A percentile compares a stretch with the other conserved stretches of the same genome.
Conservation (phyloP, 352 stramenopile genomes). For the Phytopythium ostracodes region DNA sequence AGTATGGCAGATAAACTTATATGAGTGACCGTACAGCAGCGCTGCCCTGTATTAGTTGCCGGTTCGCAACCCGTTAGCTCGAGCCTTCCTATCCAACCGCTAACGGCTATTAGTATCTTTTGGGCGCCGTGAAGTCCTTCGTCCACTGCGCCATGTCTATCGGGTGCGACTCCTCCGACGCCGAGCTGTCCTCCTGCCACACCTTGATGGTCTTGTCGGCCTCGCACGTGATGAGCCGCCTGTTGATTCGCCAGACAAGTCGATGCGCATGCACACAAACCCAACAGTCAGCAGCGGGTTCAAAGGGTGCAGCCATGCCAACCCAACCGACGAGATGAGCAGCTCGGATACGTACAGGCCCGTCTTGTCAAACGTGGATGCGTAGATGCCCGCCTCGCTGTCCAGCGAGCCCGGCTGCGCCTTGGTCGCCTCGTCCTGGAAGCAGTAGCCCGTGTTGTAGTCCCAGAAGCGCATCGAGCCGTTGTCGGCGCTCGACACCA, state of each 20-base stretch:
- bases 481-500: constrained; percentile 97
- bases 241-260: constrained; percentile 27
- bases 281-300: not conserved
- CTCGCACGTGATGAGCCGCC: constrained; percentile 97
- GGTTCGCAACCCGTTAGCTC: not conserved
- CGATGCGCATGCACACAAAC: too few species aligned
- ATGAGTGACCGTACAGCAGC: not conserved
- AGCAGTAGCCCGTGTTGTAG: constrained; percentile 97
- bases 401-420: constrained; percentile 95
- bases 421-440: constrained; percentile 95
- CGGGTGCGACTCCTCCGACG: constrained; percentile 94
- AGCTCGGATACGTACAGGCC: constrained; percentile 82
- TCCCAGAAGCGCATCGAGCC: constrained; percentile 98
- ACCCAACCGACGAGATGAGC: not conserved
- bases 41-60: not conserved
- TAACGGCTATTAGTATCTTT: constrained; percentile 52
- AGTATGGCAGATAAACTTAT: not conserved
- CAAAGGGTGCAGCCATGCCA: constrained; percentile 7
- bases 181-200: constrained; percentile 95
- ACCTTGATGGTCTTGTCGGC: constrained; percentile 99
- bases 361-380: constrained; percentile 96
- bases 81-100: not conserved
- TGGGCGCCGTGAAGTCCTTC: constrained; percentile 89
- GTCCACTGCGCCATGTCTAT: constrained; percentile 98
- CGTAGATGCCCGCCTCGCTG: constrained; percentile 97